These are phyloP conservation scores for Arachis monticola DNA, from an alignment of 331 rosid genomes.

Conservation along the genomic window DNA sequence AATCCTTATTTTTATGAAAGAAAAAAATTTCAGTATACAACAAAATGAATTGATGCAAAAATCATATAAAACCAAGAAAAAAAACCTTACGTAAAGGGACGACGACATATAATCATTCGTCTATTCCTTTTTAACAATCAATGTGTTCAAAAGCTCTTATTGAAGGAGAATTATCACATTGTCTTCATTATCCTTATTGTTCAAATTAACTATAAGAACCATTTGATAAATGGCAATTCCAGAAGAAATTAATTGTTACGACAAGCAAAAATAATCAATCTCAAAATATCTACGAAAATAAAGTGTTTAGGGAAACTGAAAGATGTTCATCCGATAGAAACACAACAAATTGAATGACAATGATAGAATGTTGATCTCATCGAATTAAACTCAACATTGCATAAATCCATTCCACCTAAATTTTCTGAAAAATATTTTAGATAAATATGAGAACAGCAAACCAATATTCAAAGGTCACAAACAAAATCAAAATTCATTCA, in stretches of 20 bases:
- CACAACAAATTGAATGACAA: neutral
- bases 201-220: neutral
- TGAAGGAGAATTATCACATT: no score
- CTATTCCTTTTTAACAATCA: no score
- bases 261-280: neutral
- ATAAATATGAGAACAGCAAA: neutral
- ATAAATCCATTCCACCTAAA: neutral
- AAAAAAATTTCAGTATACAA: no score
- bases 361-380: neutral
- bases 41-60: no score
- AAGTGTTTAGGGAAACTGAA: neutral
- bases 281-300: neutral
- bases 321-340: neutral
- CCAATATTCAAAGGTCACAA: no score
- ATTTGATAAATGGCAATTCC: neutral
- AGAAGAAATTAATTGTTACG: neutral
- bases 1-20: no score
- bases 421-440: neutral
- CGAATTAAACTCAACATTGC: constrained; percentile 3
- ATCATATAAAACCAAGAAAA: no score
- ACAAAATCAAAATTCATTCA: no score
- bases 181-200: no score
- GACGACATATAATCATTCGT: no score
- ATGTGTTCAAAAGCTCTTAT: no score
- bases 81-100: no score